Evolutionary conservation across 805 yeast species (phyloP), one percentile per base, ranked within the genome.

Genomic region (Saturnispora mendoncae): DNA sequence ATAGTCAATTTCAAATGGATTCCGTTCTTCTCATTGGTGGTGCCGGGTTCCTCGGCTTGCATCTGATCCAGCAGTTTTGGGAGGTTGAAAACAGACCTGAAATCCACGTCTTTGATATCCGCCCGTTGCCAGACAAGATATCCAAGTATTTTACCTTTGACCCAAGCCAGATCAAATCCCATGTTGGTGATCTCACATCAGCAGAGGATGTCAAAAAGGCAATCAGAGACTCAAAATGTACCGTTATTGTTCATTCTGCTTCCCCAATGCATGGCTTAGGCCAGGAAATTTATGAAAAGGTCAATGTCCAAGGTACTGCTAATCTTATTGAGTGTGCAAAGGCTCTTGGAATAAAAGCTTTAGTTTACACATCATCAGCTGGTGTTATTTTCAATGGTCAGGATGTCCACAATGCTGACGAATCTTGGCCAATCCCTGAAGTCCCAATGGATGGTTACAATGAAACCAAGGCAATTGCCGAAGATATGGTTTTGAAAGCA

Each of bases 311-410:
- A 35, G 99, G 99, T 32, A 92, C 98, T 1, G 65, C 68, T 43
- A 84, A 80, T 47, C 71, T 92, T 27, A 64, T 90, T 31, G 66
- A 72, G 35, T 80, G 80, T 38, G 77, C 88, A 34, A 67, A 74
- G 50, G 66, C 64, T 35, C 53, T 65, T 34, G 46, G 50, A 2
- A 69, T 78, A 7, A 71, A 71, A 46, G 90, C 88, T 0, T 66
- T 92, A 29, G 94, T 92, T 2, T 92, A 88, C 65, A 92, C 99
- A 1, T 88, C 97, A 0, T 85, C 96, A 2, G 97, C 98, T 0
- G 97, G 98, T 50, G 98, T 92, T 21, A 82, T 88, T 25, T 92
- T 92, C 67, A 84, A 90, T 58, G 99, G 99, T n/a, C 81, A 77
- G 46, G 95, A 90, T 55, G 69, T 92, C 41, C 75, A 74, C 52